phyloP scores from a whole-genome alignment of 306 rosid genomes.

The Quillaja saponaria region DNA sequence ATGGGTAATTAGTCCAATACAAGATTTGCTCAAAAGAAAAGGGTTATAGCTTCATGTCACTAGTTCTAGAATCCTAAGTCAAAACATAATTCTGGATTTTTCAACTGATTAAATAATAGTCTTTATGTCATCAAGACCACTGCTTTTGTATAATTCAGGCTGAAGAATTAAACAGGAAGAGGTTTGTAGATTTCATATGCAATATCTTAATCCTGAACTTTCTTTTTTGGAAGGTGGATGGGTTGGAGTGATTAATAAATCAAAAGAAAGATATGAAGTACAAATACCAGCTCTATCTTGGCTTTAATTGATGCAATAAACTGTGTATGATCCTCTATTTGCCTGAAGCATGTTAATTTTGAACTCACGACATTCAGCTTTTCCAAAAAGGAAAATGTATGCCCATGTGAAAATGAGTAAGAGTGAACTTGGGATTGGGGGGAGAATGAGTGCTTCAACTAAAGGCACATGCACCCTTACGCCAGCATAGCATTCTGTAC shows the following conservation, averaged over 20 bases:
- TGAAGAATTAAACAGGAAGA: too few relatives aligned
- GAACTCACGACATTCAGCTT: constrained; percentile 12
- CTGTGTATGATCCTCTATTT: constrained; percentile 72
- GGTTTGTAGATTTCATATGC: too few relatives aligned
- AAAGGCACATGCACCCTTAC: constrained; percentile 2
- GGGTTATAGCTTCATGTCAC: constrained; percentile 10
- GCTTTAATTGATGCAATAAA: constrained; percentile 88
- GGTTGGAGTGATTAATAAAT: not conserved
- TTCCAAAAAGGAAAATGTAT: constrained; percentile 16
- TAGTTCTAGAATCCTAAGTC: not conserved
- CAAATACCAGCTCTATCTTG: constrained; percentile 83
- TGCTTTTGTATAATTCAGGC: not conserved
- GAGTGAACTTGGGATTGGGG: constrained; percentile 6
- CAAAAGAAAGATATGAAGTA: constrained; percentile 10
- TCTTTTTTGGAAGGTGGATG: not conserved
- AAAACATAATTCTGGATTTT: too few relatives aligned
- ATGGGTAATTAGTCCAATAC: not conserved
- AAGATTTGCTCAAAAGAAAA: constrained; percentile 2
- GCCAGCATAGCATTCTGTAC: constrained; percentile 1
- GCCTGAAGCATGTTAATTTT: constrained; percentile 52
- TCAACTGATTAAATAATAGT: not conserved
- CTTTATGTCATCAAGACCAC: not conserved
- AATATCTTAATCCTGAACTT: too few relatives aligned
- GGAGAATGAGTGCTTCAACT: constrained; percentile 8
- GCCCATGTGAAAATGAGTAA: not conserved